These are phyloP conservation scores for Carex kokanica DNA, from an alignment of 176 grass and related monocot species.

Conservation along the genomic window DNA sequence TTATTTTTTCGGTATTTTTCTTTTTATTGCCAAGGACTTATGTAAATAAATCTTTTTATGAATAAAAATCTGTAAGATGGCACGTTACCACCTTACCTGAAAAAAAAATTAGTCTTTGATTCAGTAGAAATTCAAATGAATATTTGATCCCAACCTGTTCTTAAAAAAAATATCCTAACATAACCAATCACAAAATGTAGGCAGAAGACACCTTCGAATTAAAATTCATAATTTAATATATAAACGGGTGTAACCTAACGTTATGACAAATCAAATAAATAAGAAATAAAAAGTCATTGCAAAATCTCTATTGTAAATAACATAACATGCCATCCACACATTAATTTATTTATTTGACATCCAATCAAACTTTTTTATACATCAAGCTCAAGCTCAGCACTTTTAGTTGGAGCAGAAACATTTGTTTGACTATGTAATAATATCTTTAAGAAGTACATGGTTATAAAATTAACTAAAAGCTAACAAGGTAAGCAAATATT, in stretches of 20 bases:
- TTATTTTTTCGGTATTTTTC: no score
- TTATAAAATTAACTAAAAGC: not conserved
- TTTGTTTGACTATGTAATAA: conserved; percentile 12
- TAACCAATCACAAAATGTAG: not conserved
- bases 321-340: conserved; percentile 18
- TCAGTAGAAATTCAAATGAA: no score
- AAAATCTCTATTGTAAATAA: not conserved
- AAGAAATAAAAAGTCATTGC: not conserved
- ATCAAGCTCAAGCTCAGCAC: conserved; percentile 4
- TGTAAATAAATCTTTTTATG: no score
- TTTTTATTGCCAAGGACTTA: no score
- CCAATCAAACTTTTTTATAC: not conserved
- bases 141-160: no score
- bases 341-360: not conserved
- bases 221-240: not conserved
- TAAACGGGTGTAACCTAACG: not conserved
- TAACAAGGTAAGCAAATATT: not conserved
- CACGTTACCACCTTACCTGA: no score
- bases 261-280: not conserved
- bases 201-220: not conserved
- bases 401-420: conserved; percentile 16
- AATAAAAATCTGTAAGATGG: no score
- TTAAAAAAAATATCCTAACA: not conserved
- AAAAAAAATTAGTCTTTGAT: no score
- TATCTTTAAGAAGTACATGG: conserved; percentile 4